These are phyloP conservation scores for Cladobotryum protrusum DNA, from an alignment of 2,329 filamentous ascomycete species.

Conservation along the genomic window DNA sequence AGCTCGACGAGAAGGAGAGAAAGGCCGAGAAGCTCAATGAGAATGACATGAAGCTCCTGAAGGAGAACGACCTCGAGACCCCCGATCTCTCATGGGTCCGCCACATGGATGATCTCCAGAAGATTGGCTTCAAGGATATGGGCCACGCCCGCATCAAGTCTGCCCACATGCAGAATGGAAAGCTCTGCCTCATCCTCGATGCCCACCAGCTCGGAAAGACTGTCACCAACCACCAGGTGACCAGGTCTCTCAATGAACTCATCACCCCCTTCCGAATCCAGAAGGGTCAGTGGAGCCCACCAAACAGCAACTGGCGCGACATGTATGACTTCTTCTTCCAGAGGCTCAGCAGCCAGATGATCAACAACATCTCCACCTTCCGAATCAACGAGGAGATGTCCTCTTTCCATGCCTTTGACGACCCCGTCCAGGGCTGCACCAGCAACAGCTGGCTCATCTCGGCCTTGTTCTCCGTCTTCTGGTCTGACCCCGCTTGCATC, in stretches of 20 bases:
- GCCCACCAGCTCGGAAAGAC: constrained; percentile 29
- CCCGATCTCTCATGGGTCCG: constrained; percentile 36
- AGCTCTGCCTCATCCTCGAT: constrained; percentile 35
- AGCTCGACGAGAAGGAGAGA: constrained; percentile 33
- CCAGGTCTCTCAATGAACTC: constrained; percentile 35
- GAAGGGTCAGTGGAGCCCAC: constrained; percentile 30
- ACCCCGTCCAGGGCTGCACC: constrained; percentile 37
- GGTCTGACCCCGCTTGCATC: constrained; percentile 36
- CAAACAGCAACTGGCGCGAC: constrained; percentile 36
- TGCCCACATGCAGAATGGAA: constrained; percentile 39
- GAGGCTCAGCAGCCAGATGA: constrained; percentile 23
- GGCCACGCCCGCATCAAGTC: constrained; percentile 30
- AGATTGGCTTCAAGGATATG: constrained; percentile 34
- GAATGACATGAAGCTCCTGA: constrained; percentile 36
- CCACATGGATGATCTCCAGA: constrained; percentile 34
- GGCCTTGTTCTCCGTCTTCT: constrained; percentile 39
- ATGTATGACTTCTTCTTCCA: constrained; percentile 32
- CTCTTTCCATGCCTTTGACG: constrained; percentile 28
- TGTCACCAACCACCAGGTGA: constrained; percentile 33
- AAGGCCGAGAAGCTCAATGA: constrained; percentile 30
- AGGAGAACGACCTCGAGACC: constrained; percentile 36
- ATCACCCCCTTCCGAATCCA: constrained; percentile 31
- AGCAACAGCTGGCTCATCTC: constrained; percentile 39
- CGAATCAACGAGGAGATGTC: constrained; percentile 17
- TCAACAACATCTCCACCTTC: constrained; percentile 27